Evolutionary conservation across 2,329 filamentous ascomycete species (phyloP), one percentile per base, ranked within the genome.

Genomic region (Didymella lethalis): DNA sequence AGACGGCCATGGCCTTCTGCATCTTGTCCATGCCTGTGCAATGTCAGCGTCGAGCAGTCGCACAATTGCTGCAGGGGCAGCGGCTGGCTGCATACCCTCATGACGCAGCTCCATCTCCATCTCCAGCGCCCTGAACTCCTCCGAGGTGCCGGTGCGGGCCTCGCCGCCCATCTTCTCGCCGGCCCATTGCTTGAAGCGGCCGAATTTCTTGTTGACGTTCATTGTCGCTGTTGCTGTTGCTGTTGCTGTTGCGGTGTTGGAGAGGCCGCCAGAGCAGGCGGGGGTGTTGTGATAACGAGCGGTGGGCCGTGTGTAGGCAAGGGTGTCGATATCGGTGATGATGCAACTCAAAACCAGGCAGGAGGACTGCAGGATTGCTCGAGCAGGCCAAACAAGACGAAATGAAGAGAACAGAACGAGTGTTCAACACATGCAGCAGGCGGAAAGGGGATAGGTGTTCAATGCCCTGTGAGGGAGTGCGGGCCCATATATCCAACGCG

Each of bases 171-270:
- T 97, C 80, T 93, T 92, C 82, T 98, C 94, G 68, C 92, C 92
- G 36, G 93, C 92, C 94, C 94, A 98, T 89, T 98, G 94, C 83
- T 94, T 96, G 83, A 96, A 89, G 74, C 94, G 90, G 80, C 93
- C 94, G 76, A 98, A 88, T 77, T 96, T 97, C 84, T 96, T 97
- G 79, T 87, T 88, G 77, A 88, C 82, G 70, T 87, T 86, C 84
- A 86, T 86, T 56, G 28, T 66, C 62, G 72, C 59, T 59, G 58
- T 46, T 55, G 59, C 25, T 34, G 26, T 53, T 23, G 20, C 20
- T 56, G 28, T 66, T 62, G 71, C 59, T 59, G 58, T 46, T 55
- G 59, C 25, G 29, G 26, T 53, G 23, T 23, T 23, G 23, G 23
- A 3, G 18, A 14, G 28, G 51, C 16, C 46, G 59, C 51, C 59